These are phyloP conservation scores for Fomitopsis betulina DNA, from an alignment of 1,284 basidiomycete species.

Conservation along the genomic window DNA sequence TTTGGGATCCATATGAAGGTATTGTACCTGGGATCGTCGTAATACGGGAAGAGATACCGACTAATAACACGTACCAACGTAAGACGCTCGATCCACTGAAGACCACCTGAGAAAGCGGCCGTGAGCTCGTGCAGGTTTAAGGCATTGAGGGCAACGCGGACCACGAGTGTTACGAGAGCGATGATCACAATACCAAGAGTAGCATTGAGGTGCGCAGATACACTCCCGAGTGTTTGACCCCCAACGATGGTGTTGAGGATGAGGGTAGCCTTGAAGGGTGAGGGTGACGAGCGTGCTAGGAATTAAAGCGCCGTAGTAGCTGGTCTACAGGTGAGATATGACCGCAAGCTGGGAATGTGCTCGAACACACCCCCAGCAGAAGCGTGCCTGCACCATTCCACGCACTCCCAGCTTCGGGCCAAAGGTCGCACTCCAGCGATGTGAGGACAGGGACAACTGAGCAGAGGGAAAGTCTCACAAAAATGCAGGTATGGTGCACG, in stretches of 20 bases:
- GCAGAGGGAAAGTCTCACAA: constrained; percentile 39
- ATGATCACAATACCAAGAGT: constrained; percentile 79
- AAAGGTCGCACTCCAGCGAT: constrained; percentile 42
- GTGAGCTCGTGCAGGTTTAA: not conserved
- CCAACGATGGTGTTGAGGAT: constrained; percentile 75
- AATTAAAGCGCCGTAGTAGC: constrained; percentile 57
- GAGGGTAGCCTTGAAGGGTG: constrained; percentile 64
- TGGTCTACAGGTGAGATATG: constrained; percentile 18
- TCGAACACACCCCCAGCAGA: constrained; percentile 41
- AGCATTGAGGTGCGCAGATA: constrained; percentile 45
- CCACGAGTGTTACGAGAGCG: constrained; percentile 59
- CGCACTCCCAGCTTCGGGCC: constrained; percentile 60
- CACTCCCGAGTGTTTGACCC: constrained; percentile 67
- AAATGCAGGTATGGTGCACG: constrained; percentile 40
- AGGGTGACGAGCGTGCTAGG: constrained; percentile 62
- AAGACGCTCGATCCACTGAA: constrained; percentile 64
- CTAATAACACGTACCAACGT: constrained; percentile 37
- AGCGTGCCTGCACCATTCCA: constrained; percentile 61
- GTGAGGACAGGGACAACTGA: no score
- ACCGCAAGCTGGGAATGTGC: not conserved
- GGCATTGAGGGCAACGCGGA: constrained; percentile 7
- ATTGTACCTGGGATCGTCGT: constrained; percentile 37
- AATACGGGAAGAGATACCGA: no score
- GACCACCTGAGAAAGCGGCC: constrained; percentile 31
- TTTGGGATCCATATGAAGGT: constrained; percentile 66